Evolutionary conservation across 2,329 filamentous ascomycete species (phyloP), one percentile per base, ranked within the genome.

Genomic region (Epichloe sibirici): DNA sequence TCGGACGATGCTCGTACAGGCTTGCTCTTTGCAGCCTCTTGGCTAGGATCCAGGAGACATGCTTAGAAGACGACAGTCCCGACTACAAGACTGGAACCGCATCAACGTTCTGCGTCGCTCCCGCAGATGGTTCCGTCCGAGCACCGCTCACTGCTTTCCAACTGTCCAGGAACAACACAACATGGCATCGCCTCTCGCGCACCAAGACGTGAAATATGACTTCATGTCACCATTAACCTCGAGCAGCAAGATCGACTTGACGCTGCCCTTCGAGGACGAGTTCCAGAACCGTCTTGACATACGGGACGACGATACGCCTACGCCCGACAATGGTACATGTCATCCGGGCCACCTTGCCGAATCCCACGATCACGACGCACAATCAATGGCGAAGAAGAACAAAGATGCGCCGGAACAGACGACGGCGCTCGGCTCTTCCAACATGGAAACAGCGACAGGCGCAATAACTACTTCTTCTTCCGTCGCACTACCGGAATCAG

Each of bases 211-310:
- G 17, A 42, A 42, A 25, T 42, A 46, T 37, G 50, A 51, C 37
- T 51, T 51, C 44, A 35, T 51, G 37, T 46, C 44, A 15, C 37
- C 50, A 6, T 28, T 43, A 17, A 47, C n/a, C 6, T 17, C 31
- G 2, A 28, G 17, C 35, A 47, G 35, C 28, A 37, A 47, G 11
- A 46, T 51, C 34, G 44, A 51, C 38, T 9, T 51, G n/a, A 42
- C 43, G n/a, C 38, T 51, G 17, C 50, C 50, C 8, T 51, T 51
- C 15, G 50, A 51, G 44, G 37, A 46, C 11, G 50, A 51, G 38
- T 51, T 51, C 13, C 50, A 42, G n/a, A 40, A 34, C 11, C 44
- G 44, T 1, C 35, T 42, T n/a, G n/a, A 4, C 7, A 34, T 34
- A 17, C 50, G 12, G 12, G 9, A 38, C 23, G 40, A 17, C 17